Percentiles rank a stretch among this genome's conserved stretches.
phyloP scores from a whole-genome alignment of 2,329 filamentous ascomycete genomes.

The Beauveria varroae region DNA sequence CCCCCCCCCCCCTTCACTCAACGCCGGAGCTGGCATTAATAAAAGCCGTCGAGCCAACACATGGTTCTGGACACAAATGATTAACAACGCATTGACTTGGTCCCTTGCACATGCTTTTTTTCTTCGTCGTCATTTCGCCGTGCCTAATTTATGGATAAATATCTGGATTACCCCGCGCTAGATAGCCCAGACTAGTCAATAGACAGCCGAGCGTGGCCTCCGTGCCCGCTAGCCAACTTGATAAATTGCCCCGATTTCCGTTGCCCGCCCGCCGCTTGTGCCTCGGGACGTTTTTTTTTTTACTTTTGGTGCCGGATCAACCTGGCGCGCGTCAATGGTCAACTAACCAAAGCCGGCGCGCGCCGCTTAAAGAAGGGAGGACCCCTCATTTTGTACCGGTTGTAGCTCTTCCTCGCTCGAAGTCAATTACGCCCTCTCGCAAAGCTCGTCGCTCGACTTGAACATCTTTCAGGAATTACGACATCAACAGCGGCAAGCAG shows the following conservation, averaged over 20 bases:
- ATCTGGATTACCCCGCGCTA: not conserved
- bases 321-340: not conserved
- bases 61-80: too few relatives aligned
- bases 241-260: constrained; percentile 1
- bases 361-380: too few relatives aligned
- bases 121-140: too few relatives aligned
- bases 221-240: not conserved
- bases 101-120: not conserved
- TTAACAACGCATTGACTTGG: not conserved
- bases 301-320: too few relatives aligned
- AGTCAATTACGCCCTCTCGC: too few relatives aligned
- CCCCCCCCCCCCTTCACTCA: too few relatives aligned
- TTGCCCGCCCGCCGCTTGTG: not conserved
- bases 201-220: not conserved
- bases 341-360: not conserved
- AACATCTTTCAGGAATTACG: too few relatives aligned
- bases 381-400: not conserved
- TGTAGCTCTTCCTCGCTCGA: too few relatives aligned
- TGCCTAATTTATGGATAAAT: too few relatives aligned
- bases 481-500: not conserved
- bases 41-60: too few relatives aligned
- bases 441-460: too few relatives aligned
- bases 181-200: not conserved
- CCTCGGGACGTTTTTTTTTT: not conserved
- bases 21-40: too few relatives aligned